Evolutionary conservation across 176 grass and related monocot species (phyloP), one percentile per base, ranked within the genome.

Genomic region (Aegilops longissima): DNA sequence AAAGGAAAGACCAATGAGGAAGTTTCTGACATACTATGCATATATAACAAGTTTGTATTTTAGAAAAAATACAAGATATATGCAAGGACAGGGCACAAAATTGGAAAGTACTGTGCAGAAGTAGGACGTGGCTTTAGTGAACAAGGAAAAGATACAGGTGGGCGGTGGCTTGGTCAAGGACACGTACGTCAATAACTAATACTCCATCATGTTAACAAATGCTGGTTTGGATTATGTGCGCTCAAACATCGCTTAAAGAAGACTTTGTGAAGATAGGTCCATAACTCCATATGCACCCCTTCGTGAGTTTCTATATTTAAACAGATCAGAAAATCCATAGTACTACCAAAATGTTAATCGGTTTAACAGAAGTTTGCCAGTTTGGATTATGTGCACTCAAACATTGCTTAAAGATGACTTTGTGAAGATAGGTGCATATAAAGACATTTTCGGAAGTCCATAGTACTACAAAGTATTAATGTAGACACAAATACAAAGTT

Each of bases 1-100:
- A 24, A 82, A 79, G 64, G 69, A 83, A 68, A 74, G 36, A 38
- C 1, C 47, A 67, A 78, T 27, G 9, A 38, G 25, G 84, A 79
- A 78, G 80, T 59, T 25, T 27, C 35, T 3, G 61, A 24, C 33
- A 82, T 51, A 58, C 61, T 69, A 66, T 25, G 44, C 45, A 85
- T 65, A 63, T 36, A 65, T 23, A 77, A 35, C 25, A 84, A 85
- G 40, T 27, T 52, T 4, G 2, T 33, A 24, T 34, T 85, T 74
- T 4, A 51, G 44, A 21, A 66, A 73, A 66, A 47, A 38, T 42
- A 36, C 39, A 73, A 47, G 9, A 67, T 12, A 82, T 64, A 73
- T 47, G 67, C 77, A 52, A 76, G 34, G 21, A 20, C 23, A 85
- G 61, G 56, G 25, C 24, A 82, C 47, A 70, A 61, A 40, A 39